These are phyloP conservation scores for Podospora didyma DNA, from an alignment of 495 filamentous ascomycete species.

Conservation along the genomic window DNA sequence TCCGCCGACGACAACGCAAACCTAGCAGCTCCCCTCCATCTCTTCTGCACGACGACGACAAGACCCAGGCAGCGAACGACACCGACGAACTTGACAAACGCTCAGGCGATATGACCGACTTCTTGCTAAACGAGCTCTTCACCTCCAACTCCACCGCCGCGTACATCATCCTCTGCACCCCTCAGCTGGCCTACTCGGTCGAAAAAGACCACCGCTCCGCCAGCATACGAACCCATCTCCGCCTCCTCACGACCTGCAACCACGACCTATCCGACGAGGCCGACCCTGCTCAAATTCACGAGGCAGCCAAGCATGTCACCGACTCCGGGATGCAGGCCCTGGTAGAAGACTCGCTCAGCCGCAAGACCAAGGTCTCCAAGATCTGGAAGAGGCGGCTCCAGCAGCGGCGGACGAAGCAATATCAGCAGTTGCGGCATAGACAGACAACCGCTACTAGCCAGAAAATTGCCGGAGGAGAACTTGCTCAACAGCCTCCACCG, in stretches of 20 bases:
- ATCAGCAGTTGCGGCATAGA: too few relatives aligned
- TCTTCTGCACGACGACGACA: neutral
- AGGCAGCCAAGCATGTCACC: conserved; percentile 11
- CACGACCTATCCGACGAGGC: conserved; percentile 55
- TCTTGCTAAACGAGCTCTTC: conserved; percentile 32
- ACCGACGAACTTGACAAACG: neutral
- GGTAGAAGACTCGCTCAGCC: conserved; percentile 6
- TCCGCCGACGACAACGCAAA: neutral
- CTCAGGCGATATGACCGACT: neutral
- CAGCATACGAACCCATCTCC: neutral
- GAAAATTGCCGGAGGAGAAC: neutral
- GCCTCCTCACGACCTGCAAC: conserved; percentile 48
- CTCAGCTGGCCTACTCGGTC: conserved; percentile 38
- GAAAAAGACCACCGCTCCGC: conserved; percentile 53
- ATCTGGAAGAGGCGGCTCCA: neutral
- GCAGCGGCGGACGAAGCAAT: neutral
- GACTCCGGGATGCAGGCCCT: conserved; percentile 8
- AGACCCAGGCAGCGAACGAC: neutral
- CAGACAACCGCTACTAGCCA: neutral
- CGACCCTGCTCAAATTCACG: conserved; percentile 40
- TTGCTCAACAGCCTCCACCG: neutral
- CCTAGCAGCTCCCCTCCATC: too few relatives aligned
- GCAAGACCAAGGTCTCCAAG: conserved; percentile 1
- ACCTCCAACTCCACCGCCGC: conserved; percentile 46
- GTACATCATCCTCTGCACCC: conserved; percentile 56